A percentile compares a stretch with the other conserved stretches of the same genome.
Evolutionary conservation across 768 basidiomycete genomes (phyloP).

Genomic region (Hydnum rufescens): DNA sequence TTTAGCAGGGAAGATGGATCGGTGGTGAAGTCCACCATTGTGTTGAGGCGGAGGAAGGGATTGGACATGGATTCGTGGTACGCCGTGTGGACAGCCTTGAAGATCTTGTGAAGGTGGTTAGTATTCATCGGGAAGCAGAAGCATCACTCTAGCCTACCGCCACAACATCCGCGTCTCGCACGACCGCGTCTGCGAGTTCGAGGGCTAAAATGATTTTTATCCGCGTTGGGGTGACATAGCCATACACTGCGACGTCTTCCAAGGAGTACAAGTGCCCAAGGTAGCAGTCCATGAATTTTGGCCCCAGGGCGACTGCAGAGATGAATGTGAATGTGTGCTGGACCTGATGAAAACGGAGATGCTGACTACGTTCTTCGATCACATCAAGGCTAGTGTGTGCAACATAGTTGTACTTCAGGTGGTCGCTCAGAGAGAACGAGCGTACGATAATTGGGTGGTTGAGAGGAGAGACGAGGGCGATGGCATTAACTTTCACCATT

Average conservation of each 20-base stretch:
- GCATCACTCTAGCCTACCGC: conserved; percentile 28
- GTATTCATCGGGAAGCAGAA: not conserved
- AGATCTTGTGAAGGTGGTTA: conserved; percentile 33
- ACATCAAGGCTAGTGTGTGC: conserved; percentile 82
- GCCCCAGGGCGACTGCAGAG: conserved; percentile 20
- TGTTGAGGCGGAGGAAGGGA: conserved; percentile 59
- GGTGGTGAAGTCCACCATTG: conserved; percentile 23
- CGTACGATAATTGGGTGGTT: conserved; percentile 68
- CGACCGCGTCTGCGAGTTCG: conserved; percentile 59
- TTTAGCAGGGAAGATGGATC: conserved; percentile 37
- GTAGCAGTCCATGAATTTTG: conserved; percentile 58
- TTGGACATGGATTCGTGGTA: conserved; percentile 71
- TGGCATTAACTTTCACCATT: conserved; percentile 22
- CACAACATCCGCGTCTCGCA: conserved; percentile 60
- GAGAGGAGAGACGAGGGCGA: conserved; percentile 69
- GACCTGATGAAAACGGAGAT: conserved; percentile 3
- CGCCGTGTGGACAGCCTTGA: conserved; percentile 76
- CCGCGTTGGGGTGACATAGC: conserved; percentile 73
- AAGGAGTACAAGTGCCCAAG: conserved; percentile 74
- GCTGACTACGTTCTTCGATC: conserved; percentile 75
- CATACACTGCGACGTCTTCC: conserved; percentile 85
- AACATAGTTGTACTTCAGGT: conserved; percentile 70
- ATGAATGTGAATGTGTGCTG: conserved; percentile 5
- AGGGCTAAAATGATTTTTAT: conserved; percentile 73
- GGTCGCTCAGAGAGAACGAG: conserved; percentile 39